Evolutionary conservation across 176 grass and related monocot species (phyloP), one percentile per base, ranked within the genome.

Genomic region (Raddia distichophylla): DNA sequence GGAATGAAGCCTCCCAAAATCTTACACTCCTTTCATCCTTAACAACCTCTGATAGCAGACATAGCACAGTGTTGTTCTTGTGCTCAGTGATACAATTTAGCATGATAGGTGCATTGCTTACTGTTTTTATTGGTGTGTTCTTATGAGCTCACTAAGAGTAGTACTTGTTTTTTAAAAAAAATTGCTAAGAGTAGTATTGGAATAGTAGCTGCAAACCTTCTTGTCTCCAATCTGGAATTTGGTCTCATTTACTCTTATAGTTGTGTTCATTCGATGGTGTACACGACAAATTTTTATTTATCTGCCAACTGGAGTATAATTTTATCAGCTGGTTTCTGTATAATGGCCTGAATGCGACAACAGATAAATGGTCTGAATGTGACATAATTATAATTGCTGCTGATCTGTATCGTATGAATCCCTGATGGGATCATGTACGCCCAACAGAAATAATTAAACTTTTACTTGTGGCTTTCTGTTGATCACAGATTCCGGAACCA

Each of bases 171-270:
- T 40, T 40, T 3, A 1, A 5, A 40, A 40, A 40, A 40, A 40
- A 40, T 3, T 40, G 37, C 5, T 22, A 48, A 18, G 2, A 46
- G 52, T 73, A 73, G 51, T 57, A 74, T 74, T 56, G 51, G n/a
- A 14, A 73, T 73, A 55, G 27, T 37, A 56, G 49, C 49, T 53
- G 69, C 17, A 53, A 53, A 73, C 48, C 49, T 71, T 71, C 20
- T 53, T 53, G 1, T 73, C 16, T 56, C 32, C 32, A 40, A 54
- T 54, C 22, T 40, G 7, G 37, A 55, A 54, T 73, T 53, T 45
- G 43, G 44, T 48, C 27, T 20, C 19, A 61, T 61, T 12, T 46
- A 18, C 8, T 60, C 56, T 27, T 54, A 54, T 37, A 52, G 3
- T 17, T 51, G 3, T 71, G n/a, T 46, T 59, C 55, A 22, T 43